Evolutionary conservation across 1,139 yeast species (phyloP).

Genomic region (Blastobotrys petasosporus): DNA sequence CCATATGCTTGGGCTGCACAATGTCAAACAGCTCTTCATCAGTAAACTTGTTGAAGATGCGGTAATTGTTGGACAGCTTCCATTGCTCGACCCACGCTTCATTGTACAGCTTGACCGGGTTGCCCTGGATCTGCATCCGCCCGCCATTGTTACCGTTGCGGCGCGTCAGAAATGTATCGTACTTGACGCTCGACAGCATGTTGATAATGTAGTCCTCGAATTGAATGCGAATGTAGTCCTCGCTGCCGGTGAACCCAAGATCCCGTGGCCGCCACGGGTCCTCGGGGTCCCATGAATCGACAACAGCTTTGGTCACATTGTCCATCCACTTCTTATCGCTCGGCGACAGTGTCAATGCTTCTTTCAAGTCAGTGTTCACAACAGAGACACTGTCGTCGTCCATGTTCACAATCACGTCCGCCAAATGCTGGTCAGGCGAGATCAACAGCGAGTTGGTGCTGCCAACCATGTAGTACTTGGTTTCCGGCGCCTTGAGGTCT

Average conservation of each 20-base stretch:
- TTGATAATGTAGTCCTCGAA: conserved; percentile 88
- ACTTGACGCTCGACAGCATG: conserved; percentile 65
- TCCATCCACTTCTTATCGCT: conserved; percentile 74
- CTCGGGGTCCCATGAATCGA: conserved; percentile 39
- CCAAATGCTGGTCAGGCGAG: conserved; percentile 55
- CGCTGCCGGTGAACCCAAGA: conserved; percentile 61
- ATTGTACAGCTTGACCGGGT: conserved; percentile 48
- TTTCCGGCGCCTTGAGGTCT: conserved; percentile 53
- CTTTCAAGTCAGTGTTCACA: conserved; percentile 37
- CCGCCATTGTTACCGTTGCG: conserved; percentile 11
- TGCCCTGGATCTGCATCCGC: conserved; percentile 33
- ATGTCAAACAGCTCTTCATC: conserved; percentile 89
- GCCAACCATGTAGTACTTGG: conserved; percentile 72
- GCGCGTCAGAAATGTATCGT: conserved; percentile 47
- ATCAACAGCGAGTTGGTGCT: conserved; percentile 78
- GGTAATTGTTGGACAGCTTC: conserved; percentile 60
- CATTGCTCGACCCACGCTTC: conserved; percentile 55
- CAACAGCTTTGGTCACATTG: conserved; percentile 37
- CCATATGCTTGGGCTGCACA: conserved; percentile 71
- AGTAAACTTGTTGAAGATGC: conserved; percentile 63
- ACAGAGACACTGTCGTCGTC: conserved; percentile 48
- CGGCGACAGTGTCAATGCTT: conserved; percentile 49
- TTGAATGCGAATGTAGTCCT: conserved; percentile 79
- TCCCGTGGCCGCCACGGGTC: conserved; percentile 43
- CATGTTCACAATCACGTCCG: conserved; percentile 50